Evolutionary conservation across 805 yeast genomes (phyloP).

Genomic region (Wickerhamiella shivajii): DNA sequence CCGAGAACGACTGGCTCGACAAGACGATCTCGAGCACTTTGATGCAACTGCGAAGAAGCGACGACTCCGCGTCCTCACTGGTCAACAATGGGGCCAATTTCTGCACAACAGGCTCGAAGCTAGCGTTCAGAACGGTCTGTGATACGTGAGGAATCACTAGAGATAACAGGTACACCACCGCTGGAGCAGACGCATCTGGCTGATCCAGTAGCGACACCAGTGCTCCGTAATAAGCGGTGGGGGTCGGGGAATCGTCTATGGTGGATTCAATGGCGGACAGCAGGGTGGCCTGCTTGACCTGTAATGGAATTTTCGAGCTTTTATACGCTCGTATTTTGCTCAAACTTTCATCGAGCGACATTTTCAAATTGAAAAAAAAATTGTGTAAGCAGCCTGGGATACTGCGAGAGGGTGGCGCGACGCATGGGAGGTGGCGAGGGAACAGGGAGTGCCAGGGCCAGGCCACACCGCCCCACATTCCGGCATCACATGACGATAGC

Average conservation of each 20-base stretch:
- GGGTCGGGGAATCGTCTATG: slow-evolving; percentile 40
- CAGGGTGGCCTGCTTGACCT: slow-evolving; percentile 45
- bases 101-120: slow-evolving; percentile 62
- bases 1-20: slow-evolving; percentile 59
- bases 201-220: slow-evolving; percentile 72
- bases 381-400: no score
- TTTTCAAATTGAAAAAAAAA: not conserved
- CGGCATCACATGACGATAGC: no score
- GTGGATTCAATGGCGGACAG: slow-evolving; percentile 85
- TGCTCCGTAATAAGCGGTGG: slow-evolving; percentile 71
- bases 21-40: slow-evolving; percentile 74
- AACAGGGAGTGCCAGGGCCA: no score
- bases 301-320: slow-evolving; percentile 15
- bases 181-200: slow-evolving; percentile 55
- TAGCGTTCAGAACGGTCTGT: slow-evolving; percentile 49
- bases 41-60: slow-evolving; percentile 65
- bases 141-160: slow-evolving; percentile 64
- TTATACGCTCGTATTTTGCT: slow-evolving; percentile 7
- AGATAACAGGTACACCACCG: slow-evolving; percentile 64
- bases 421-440: no score
- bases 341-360: slow-evolving; percentile 8
- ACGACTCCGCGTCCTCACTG: slow-evolving; percentile 55
- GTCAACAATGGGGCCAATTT: slow-evolving; percentile 73
- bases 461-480: no score
- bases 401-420: no score